Base-by-base conservation (phyloP, 306 rosid genomes). In the Lupinus albus region DNA sequence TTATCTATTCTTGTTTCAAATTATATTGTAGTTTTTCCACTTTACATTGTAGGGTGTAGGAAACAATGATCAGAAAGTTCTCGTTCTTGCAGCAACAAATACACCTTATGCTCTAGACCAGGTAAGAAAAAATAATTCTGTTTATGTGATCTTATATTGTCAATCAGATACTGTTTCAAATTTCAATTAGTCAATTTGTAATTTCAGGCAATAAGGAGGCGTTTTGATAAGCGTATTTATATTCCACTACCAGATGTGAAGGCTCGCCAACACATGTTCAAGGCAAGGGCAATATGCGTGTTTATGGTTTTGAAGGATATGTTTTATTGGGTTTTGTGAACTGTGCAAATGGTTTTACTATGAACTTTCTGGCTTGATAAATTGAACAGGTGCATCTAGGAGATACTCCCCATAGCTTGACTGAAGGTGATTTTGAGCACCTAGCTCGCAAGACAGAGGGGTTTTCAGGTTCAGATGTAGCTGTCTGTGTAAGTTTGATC, bases 71-170 rank as follows among this genome's bases (percentile, higher is more conserved):
- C 84, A 94, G 77, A 94, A 94, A 77, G 99, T 94, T 84, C 99
- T 94, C 9, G 97, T 94, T 82, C 99, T 94, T 70, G 99, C 99
- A 35, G 99, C 99, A 38, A 94, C 99, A 41, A 94, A 94, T 81
- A 94, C 99, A 44, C 99, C 99, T 8, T 94, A 94, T 68, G 92
- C 99, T 61, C 81, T 94, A 47, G 99, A 94, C 72, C 99, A 94
- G 97, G 99, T 86, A 80, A 82, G 76, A 14, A 36, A 56, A 77
- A 18, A 8, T 59, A 32, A 49, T 67, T 61, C 8, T 58, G 62
- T 42, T 70, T 54, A 44, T 12, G 58, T 79, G 51, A 51, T 62
- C 15, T 54, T 7, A 16, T 50, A 33, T 58, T 44, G 25, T 35
- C 30, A 53, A 42, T 45, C 57, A 49, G 68, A 66, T 11, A 21